Percentiles rank a stretch among this genome's conserved stretches.
Conservation (phyloP, 1,139 yeast species). For the Suhomyces choctaworum region DNA sequence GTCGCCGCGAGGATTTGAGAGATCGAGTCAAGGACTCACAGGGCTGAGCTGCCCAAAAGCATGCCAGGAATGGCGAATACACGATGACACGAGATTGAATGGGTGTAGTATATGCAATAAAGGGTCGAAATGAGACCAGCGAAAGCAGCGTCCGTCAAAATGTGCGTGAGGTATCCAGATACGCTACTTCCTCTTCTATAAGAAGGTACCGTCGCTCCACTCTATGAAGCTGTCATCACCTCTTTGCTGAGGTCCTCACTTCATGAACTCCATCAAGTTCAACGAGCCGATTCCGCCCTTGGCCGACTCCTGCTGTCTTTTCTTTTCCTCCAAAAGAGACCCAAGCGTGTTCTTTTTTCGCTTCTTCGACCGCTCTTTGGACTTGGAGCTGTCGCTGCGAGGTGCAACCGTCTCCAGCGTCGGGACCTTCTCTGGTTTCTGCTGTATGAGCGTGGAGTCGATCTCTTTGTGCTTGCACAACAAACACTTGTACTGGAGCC, state of each 20-base stretch:
- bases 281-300: constrained; percentile 32
- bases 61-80: too few relatives aligned
- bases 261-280: constrained; percentile 53
- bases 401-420: constrained; percentile 1
- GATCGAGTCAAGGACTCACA: constrained; percentile 1
- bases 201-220: too few relatives aligned
- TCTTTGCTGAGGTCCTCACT: constrained; percentile 8
- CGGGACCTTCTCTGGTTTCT: constrained; percentile 1
- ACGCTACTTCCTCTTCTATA: too few relatives aligned
- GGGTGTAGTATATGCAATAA: too few relatives aligned
- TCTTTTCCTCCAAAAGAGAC: constrained; percentile 44
- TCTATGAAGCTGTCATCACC: too few relatives aligned
- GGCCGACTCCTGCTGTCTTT: constrained; percentile 32
- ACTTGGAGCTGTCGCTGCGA: constrained; percentile 10
- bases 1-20: constrained; percentile 23
- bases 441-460: constrained; percentile 15
- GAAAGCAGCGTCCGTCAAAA: too few relatives aligned
- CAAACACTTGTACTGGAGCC: constrained; percentile 30
- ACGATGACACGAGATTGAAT: too few relatives aligned
- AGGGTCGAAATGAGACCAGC: too few relatives aligned
- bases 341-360: constrained; percentile 36
- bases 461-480: constrained; percentile 24
- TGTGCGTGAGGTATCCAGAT: too few relatives aligned
- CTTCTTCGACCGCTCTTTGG: constrained; percentile 31
- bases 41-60: too few relatives aligned